These are phyloP conservation scores for Lepiota venenata DNA, from an alignment of 768 basidiomycete genomes.

Conservation along the genomic window DNA sequence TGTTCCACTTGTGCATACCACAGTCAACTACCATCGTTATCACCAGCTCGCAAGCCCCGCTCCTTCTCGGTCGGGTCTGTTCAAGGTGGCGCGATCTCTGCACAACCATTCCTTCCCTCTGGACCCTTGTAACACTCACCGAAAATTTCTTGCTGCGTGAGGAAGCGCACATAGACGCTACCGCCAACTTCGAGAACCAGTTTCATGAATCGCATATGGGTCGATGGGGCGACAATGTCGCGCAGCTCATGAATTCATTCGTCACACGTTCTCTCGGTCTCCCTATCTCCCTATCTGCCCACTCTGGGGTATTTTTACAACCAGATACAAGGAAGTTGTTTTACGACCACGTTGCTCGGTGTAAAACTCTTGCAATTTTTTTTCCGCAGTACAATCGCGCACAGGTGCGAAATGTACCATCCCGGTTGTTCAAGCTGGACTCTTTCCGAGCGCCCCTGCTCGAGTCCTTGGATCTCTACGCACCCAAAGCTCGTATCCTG, in stretches of 20 bases:
- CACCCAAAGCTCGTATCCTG: not conserved
- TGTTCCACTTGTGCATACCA: slow-evolving; percentile 5
- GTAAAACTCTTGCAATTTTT: slow-evolving; percentile 1
- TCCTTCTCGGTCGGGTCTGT: slow-evolving; percentile 5
- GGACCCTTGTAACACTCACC: slow-evolving; percentile 5
- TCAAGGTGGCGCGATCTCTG: slow-evolving; percentile 5
- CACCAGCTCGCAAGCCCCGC: not conserved
- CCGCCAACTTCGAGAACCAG: not conserved
- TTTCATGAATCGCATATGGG: not conserved
- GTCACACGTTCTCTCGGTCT: not conserved
- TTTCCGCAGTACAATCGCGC: not conserved
- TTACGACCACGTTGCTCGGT: not conserved
- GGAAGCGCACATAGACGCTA: not conserved
- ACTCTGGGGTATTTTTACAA: not conserved
- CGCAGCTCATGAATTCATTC: not conserved
- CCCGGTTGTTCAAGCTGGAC: not conserved
- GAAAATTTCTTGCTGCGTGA: slow-evolving; percentile 1
- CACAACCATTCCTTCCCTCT: not conserved
- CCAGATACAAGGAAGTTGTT: not conserved
- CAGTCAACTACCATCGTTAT: not conserved
- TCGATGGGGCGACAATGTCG: not conserved
- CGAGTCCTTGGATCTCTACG: slow-evolving; percentile 6
- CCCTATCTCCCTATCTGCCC: slow-evolving; percentile 6
- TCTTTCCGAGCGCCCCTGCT: slow-evolving; percentile 3
- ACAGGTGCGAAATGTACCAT: not conserved